A percentile compares a stretch with the other conserved stretches of the same genome.
These are phyloP conservation scores for Aspergillus intermedius DNA, from an alignment of 2,329 filamentous ascomycete genomes.

Conservation along the genomic window DNA sequence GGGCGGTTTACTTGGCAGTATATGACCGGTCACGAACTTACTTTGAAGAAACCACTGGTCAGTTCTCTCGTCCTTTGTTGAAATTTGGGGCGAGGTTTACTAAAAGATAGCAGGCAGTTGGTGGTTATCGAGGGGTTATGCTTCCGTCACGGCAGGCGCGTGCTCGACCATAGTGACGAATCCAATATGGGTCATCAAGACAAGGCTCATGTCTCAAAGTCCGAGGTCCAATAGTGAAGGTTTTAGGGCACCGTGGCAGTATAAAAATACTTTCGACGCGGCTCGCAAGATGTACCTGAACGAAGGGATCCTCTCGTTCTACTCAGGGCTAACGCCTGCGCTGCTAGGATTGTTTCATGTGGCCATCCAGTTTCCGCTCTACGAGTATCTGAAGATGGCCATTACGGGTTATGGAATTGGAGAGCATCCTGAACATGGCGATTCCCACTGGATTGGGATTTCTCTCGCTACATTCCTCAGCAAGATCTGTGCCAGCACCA, in stretches of 20 bases:
- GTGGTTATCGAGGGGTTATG: conserved; percentile 75
- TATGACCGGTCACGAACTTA: conserved; percentile 83
- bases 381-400: conserved; percentile 83
- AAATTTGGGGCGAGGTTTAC: not conserved
- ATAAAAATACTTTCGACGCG: conserved; percentile 81
- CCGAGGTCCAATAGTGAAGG: conserved; percentile 47
- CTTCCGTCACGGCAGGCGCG: conserved; percentile 81
- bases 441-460: conserved; percentile 74
- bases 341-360: conserved; percentile 89
- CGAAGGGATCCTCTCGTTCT: conserved; percentile 85
- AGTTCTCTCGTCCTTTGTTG: conserved; percentile 12
- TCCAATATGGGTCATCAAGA: conserved; percentile 99
- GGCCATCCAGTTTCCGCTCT: conserved; percentile 92
- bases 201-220: conserved; percentile 89
- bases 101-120: conserved; percentile 55
- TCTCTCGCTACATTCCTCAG: conserved; percentile 83
- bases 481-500: conserved; percentile 88
- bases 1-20: conserved; percentile 96
- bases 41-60: conserved; percentile 62
- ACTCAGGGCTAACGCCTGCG: conserved; percentile 88
- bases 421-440: conserved; percentile 53
- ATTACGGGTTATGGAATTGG: conserved; percentile 92
- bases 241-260: conserved; percentile 66
- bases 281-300: conserved; percentile 91
- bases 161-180: conserved; percentile 94